Evolutionary conservation across 2,329 filamentous ascomycete genomes (phyloP).

Genomic region (Aspergillus neotritici): DNA sequence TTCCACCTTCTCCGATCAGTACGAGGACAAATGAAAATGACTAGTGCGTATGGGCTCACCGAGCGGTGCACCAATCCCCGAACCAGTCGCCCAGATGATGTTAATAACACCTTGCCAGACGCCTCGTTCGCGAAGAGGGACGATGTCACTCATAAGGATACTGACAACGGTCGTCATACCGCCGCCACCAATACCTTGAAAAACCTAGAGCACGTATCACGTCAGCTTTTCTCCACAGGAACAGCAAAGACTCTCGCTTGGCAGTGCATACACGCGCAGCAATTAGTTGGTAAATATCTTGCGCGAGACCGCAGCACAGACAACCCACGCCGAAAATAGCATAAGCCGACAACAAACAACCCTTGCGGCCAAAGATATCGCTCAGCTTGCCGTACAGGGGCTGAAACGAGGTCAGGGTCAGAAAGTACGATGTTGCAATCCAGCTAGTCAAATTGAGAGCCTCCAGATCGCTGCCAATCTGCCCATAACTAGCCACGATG

Average conservation of each 20-base stretch:
- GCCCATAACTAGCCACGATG: conserved; percentile 70
- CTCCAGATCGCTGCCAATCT: conserved; percentile 68
- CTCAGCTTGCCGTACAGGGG: conserved; percentile 59
- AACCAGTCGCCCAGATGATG: conserved; percentile 64
- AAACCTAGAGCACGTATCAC: conserved; percentile 33
- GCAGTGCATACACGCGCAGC: conserved; percentile 47
- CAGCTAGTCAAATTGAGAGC: conserved; percentile 70
- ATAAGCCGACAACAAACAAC: conserved; percentile 49
- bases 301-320: conserved; percentile 52
- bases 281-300: conserved; percentile 61
- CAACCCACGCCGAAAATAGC: conserved; percentile 49
- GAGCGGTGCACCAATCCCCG: conserved; percentile 62
- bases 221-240: conserved; percentile 4
- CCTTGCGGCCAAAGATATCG: conserved; percentile 54
- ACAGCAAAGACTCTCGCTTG: conserved; percentile 18
- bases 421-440: conserved; percentile 66
- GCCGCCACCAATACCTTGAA: conserved; percentile 62
- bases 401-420: conserved; percentile 69
- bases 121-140: conserved; percentile 63
- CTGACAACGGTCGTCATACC: conserved; percentile 66
- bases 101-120: conserved; percentile 72
- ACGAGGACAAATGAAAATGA: conserved; percentile 6
- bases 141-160: conserved; percentile 65
- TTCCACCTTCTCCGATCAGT: conserved; percentile 42
- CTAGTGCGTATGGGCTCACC: conserved; percentile 33